A percentile compares a stretch with the other conserved stretches of the same genome.
Conservation (phyloP, 805 yeast genomes). For the Suhomyces pyralidae region DNA sequence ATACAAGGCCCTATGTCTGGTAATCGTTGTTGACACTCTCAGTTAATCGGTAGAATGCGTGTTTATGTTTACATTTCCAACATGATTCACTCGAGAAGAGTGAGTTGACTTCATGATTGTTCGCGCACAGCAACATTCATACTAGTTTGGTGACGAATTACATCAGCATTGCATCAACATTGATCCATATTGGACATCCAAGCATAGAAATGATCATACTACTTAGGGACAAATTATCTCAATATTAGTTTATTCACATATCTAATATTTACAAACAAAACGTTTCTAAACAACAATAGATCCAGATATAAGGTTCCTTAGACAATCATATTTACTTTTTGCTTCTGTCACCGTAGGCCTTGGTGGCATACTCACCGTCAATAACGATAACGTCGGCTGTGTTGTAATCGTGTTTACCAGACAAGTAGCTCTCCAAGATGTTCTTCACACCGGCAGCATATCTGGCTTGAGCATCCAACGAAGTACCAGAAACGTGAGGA, state of each 20-base stretch:
- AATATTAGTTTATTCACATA: background rate
- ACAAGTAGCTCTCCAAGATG: constrained; percentile 61
- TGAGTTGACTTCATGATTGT: background rate
- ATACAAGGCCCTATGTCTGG: background rate
- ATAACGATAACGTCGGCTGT: constrained; percentile 74
- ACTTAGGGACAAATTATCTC: background rate
- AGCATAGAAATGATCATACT: background rate
- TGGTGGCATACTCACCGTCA: constrained; percentile 70
- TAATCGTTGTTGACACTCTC: background rate
- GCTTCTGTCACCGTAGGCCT: constrained; percentile 59
- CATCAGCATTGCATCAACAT: background rate
- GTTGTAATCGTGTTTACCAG: constrained; percentile 62
- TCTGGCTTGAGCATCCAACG: constrained; percentile 75
- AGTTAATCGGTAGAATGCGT: background rate
- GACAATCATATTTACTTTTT: background rate
- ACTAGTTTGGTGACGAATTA: background rate
- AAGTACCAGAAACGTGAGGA: constrained; percentile 77
- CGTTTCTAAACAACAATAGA: background rate
- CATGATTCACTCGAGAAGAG: background rate
- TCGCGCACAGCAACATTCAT: background rate
- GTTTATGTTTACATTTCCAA: background rate
- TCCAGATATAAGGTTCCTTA: background rate
- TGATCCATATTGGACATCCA: background rate
- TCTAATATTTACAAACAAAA: background rate
- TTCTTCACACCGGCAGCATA: constrained; percentile 67